Percentiles rank a stretch among this genome's conserved stretches.
phyloP scores from a whole-genome alignment of 108 stramenopile species.

The Fistulifera solaris region DNA sequence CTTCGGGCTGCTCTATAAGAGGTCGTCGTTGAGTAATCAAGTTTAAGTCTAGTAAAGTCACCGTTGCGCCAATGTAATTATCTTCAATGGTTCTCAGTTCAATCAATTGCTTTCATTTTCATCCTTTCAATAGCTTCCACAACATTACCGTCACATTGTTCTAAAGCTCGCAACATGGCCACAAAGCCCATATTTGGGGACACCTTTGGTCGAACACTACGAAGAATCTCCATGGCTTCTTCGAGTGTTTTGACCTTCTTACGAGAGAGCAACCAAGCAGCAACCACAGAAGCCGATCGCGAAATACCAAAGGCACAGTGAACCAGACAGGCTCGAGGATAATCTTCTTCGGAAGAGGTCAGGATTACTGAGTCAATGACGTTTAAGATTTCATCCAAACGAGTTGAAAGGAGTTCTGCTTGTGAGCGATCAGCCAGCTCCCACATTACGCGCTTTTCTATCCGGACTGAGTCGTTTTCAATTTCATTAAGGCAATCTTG shows the following conservation, averaged over 20 bases:
- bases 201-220: conserved; percentile 17
- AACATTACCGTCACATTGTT: conserved; percentile 8
- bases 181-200: conserved; percentile 33
- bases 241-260: conserved; percentile 7
- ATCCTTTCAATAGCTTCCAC: neutral
- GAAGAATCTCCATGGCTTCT: conserved; percentile 21
- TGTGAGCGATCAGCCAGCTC: conserved; percentile 13
- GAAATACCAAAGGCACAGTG: conserved; percentile 38
- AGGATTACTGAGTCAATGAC: conserved; percentile 13
- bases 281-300: conserved; percentile 27
- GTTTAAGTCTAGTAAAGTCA: too few species aligned
- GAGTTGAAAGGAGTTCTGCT: conserved; percentile 14
- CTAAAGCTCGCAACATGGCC: conserved; percentile 22
- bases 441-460: conserved; percentile 21
- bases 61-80: too few species aligned
- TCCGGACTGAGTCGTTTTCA: neutral
- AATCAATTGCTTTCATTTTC: too few species aligned
- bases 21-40: too few species aligned
- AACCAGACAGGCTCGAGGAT: conserved; percentile 18
- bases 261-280: conserved; percentile 30
- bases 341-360: neutral
- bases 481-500: neutral
- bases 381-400: conserved; percentile 9
- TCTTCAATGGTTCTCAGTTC: too few species aligned
- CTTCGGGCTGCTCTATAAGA: too few species aligned